phyloP scores from a whole-genome alignment of 208 protist genomes.

The Endotrypanum monterogeii region DNA sequence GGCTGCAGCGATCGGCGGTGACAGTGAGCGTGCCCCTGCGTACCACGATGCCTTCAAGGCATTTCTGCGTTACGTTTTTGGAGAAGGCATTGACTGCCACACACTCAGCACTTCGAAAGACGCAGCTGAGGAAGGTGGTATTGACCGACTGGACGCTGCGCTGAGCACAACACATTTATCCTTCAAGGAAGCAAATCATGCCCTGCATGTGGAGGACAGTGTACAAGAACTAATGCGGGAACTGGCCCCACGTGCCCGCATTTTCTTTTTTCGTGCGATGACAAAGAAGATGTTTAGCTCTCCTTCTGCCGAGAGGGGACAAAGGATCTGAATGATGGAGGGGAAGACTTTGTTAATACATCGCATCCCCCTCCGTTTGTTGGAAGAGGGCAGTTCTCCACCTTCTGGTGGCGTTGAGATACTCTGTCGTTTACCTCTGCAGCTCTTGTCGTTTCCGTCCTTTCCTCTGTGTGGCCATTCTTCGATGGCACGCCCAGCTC shows the following conservation, averaged over 20 bases:
- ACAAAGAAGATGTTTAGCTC: conserved; percentile 60
- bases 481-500: too few relatives aligned
- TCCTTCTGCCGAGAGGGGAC: background rate
- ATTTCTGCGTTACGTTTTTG: conserved; percentile 8
- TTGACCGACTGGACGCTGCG: conserved; percentile 7
- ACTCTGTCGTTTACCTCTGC: too few relatives aligned
- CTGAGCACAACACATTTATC: background rate
- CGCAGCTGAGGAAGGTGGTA: background rate
- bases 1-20: conserved; percentile 70
- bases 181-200: background rate
- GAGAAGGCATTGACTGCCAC: background rate
- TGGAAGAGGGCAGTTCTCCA: too few relatives aligned
- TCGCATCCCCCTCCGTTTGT: too few relatives aligned
- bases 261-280: conserved; percentile 76
- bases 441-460: too few relatives aligned
- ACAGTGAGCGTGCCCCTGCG: conserved; percentile 37
- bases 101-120: background rate
- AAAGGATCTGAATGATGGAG: background rate
- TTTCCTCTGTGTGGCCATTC: too few relatives aligned
- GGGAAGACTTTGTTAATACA: background rate
- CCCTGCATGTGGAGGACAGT: background rate
- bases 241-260: conserved; percentile 45
- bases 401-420: too few relatives aligned
- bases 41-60: conserved; percentile 69
- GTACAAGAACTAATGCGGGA: conserved; percentile 20